These are phyloP conservation scores for Pestalotiopsis sp. DNA, from an alignment of 2,329 filamentous ascomycete genomes.

Conservation along the genomic window DNA sequence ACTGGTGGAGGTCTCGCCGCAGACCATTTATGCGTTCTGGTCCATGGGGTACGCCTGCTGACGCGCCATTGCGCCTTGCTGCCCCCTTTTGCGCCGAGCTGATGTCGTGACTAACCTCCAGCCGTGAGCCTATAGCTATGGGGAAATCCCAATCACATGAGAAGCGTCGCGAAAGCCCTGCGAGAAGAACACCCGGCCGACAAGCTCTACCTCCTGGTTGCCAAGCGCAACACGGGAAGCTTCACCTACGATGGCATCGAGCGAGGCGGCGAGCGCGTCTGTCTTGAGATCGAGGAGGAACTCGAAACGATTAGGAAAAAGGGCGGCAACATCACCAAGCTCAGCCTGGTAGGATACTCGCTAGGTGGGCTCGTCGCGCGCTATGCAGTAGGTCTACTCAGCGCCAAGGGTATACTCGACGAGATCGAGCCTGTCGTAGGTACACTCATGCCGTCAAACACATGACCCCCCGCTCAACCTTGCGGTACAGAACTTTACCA, in stretches of 20 bases:
- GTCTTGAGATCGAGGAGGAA: slow-evolving; percentile 66
- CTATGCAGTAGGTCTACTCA: slow-evolving; percentile 82
- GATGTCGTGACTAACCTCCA: slow-evolving; percentile 20
- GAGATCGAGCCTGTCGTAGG: slow-evolving; percentile 73
- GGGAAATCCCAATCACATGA: slow-evolving; percentile 77
- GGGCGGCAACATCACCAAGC: slow-evolving; percentile 73
- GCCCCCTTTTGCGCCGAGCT: slow-evolving; percentile 12
- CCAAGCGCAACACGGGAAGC: slow-evolving; percentile 71
- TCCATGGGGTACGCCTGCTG: slow-evolving; percentile 65
- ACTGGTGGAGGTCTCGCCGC: slow-evolving; percentile 54
- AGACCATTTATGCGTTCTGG: slow-evolving; percentile 74
- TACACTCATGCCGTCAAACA: neutral
- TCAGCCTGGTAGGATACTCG: slow-evolving; percentile 89
- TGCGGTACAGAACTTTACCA: slow-evolving; percentile 74
- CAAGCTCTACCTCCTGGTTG: slow-evolving; percentile 67
- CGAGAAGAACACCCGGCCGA: slow-evolving; percentile 62
- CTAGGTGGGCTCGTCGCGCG: slow-evolving; percentile 83
- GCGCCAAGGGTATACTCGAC: slow-evolving; percentile 79
- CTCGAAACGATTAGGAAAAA: slow-evolving; percentile 54
- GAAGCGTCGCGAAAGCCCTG: slow-evolving; percentile 65
- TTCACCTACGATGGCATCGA: slow-evolving; percentile 73
- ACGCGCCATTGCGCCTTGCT: neutral
- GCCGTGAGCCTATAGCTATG: slow-evolving; percentile 54
- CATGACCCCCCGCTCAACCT: slow-evolving; percentile 11
- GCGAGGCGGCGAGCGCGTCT: slow-evolving; percentile 66